Base-by-base conservation (phyloP, 208 protist genomes). In the Borovskyia barvae region DNA sequence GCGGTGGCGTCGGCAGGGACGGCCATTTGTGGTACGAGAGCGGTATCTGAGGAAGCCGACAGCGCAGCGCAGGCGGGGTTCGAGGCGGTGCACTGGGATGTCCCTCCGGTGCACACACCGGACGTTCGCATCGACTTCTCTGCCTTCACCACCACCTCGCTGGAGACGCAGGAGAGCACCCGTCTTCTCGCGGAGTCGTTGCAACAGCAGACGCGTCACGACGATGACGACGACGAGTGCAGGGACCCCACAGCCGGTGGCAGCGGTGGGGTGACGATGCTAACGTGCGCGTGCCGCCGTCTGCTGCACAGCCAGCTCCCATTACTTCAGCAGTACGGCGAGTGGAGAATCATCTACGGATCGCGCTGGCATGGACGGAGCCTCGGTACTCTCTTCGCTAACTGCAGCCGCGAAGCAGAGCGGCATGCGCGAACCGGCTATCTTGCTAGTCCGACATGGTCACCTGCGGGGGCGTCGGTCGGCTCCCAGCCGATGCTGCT, bases 341-440 rank as follows among this genome's bases (percentile, higher is more conserved):
- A 74, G 19, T 93, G 86, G 82, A 62, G 77, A 28, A 59, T 90
- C 15, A 78, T 93, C 20, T 93, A 93, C 71, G 85, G 77, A 60
- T 86, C 82, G 12, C 69, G 72, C 12, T 58, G 81, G 28, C 86
- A 93, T 51, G 86, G 86, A 11, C 39, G 73, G 3, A 89, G 81
- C 47, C 76, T 82, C 12, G 42, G 59, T 28, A 82, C 64, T 0
- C 66, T 93, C 40, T 42, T 85, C 29, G 53, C 48, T 1, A 81
- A 68, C 64, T 87, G 86, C 62, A 33, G 60, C 39, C 77, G 72
- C 2, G 82, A 78, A 54, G 42, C 37, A 8, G 77, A 74, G 39
- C 54, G 42, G 20, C 55, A 64, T 14, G 7, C 11, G 29, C 29
- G 39, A 25, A 12, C 25, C 41, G 57, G n/a, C 7, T 36, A 28